A percentile compares a stretch with the other conserved stretches of the same genome.
These are phyloP conservation scores for Chloromonas sp. DNA, from an alignment of 163 green algal species.

Conservation along the genomic window DNA sequence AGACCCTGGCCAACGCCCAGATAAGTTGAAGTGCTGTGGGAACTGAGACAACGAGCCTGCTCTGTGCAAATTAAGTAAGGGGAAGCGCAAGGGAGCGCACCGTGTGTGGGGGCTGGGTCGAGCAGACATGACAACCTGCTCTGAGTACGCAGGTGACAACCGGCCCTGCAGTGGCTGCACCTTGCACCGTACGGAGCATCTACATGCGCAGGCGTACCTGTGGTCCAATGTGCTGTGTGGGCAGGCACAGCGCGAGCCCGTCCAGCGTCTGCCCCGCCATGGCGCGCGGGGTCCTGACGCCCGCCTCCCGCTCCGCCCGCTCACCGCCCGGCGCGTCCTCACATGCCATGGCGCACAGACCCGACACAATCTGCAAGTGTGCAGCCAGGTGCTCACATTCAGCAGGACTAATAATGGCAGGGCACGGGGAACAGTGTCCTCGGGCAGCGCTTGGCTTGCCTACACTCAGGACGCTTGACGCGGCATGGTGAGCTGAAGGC, in stretches of 20 bases:
- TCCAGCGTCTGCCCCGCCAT: slow-evolving; percentile 56
- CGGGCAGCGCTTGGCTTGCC: too few relatives aligned
- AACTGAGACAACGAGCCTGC: too few relatives aligned
- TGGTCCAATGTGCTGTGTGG: slow-evolving; percentile 33
- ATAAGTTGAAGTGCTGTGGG: too few relatives aligned
- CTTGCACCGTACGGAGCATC: neutral
- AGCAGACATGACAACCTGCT: too few relatives aligned
- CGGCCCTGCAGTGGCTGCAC: neutral
- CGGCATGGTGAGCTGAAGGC: too few relatives aligned
- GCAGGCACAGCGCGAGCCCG: slow-evolving; percentile 49
- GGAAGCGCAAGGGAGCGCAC: too few relatives aligned
- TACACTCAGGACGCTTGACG: too few relatives aligned
- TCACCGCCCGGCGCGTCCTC: slow-evolving; percentile 40
- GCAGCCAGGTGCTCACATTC: neutral
- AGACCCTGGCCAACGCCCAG: too few relatives aligned
- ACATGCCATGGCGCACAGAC: slow-evolving; percentile 48
- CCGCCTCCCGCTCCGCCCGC: slow-evolving; percentile 25
- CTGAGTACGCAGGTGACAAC: too few relatives aligned
- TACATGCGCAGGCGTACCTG: neutral
- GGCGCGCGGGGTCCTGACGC: slow-evolving; percentile 30
- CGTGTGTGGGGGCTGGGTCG: too few relatives aligned
- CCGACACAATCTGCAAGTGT: slow-evolving; percentile 29
- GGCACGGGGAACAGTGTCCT: too few relatives aligned
- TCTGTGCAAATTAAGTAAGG: too few relatives aligned
- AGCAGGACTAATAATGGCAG: neutral